A percentile compares a stretch with the other conserved stretches of the same genome.
Conservation (phyloP, 192 early-diverging fungal species). For the Backusella luteola region DNA sequence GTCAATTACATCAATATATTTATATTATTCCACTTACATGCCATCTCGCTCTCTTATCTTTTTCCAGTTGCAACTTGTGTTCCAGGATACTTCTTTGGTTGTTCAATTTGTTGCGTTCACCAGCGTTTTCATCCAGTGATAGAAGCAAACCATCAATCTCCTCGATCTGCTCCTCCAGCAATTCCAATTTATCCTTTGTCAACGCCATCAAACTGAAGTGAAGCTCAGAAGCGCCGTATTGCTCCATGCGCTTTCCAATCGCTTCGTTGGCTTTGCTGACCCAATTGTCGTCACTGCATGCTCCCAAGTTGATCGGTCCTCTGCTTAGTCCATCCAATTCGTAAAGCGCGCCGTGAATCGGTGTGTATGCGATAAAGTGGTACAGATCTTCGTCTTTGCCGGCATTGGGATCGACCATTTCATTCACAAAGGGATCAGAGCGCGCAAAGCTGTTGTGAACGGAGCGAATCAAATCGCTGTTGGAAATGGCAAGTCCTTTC, state of each 20-base stretch:
- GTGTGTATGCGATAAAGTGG: constrained; percentile 80
- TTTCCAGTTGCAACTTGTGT: constrained; percentile 56
- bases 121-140: constrained; percentile 31
- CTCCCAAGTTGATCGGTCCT: constrained; percentile 67
- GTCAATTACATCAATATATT: background rate
- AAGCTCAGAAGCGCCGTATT: constrained; percentile 61
- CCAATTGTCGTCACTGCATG: constrained; percentile 66
- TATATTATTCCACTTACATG: constrained; percentile 27
- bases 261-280: constrained; percentile 58
- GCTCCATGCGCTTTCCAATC: constrained; percentile 67
- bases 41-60: constrained; percentile 59
- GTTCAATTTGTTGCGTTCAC: constrained; percentile 45
- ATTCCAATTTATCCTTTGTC: constrained; percentile 61
- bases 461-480: constrained; percentile 70
- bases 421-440: constrained; percentile 73
- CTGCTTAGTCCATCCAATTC: constrained; percentile 76
- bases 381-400: constrained; percentile 73
- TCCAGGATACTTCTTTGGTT: constrained; percentile 49
- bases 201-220: constrained; percentile 82
- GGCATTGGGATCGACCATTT: constrained; percentile 48
- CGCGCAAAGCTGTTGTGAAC: constrained; percentile 84
- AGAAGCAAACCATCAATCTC: constrained; percentile 37
- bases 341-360: constrained; percentile 67
- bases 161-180: constrained; percentile 51
- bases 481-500: constrained; percentile 76